Conservation (phyloP, 345 rosid genomes). For the Dimocarpus longan region DNA sequence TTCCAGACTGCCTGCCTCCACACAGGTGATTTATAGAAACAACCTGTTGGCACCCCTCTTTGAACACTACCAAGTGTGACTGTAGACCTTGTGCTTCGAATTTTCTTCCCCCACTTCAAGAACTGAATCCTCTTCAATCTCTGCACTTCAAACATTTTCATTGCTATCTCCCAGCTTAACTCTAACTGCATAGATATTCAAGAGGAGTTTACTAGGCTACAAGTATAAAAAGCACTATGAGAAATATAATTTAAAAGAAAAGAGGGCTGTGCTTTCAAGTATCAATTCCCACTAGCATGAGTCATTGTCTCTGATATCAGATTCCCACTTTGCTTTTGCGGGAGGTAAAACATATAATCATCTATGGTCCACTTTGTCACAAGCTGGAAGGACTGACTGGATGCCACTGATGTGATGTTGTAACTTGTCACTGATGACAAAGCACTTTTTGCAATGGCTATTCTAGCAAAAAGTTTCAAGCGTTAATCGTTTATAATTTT, state of each 20-base stretch:
- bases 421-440: not conserved
- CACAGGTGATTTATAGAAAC: constrained; percentile 15
- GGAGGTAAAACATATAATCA: constrained; percentile 3
- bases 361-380: not conserved
- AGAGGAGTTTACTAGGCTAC: not conserved
- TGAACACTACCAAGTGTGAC: constrained; percentile 21
- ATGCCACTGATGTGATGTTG: not conserved
- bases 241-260: constrained; percentile 1
- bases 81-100: constrained; percentile 12
- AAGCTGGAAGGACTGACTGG: not conserved
- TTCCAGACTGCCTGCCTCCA: constrained; percentile 25
- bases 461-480: constrained; percentile 11
- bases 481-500: constrained; percentile 2
- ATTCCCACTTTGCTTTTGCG: constrained; percentile 15
- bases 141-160: constrained; percentile 23
- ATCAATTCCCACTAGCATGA: constrained; percentile 14
- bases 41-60: constrained; percentile 6
- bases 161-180: constrained; percentile 1
- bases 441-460: constrained; percentile 17
- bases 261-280: constrained; percentile 13
- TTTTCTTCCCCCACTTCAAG: constrained; percentile 29
- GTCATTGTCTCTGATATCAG: constrained; percentile 11
- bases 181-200: not conserved
- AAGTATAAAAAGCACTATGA: not conserved
- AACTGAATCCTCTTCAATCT: constrained; percentile 27